Conservation (phyloP, 2,329 filamentous ascomycete species). For the Sordariomycetes sp. region DNA sequence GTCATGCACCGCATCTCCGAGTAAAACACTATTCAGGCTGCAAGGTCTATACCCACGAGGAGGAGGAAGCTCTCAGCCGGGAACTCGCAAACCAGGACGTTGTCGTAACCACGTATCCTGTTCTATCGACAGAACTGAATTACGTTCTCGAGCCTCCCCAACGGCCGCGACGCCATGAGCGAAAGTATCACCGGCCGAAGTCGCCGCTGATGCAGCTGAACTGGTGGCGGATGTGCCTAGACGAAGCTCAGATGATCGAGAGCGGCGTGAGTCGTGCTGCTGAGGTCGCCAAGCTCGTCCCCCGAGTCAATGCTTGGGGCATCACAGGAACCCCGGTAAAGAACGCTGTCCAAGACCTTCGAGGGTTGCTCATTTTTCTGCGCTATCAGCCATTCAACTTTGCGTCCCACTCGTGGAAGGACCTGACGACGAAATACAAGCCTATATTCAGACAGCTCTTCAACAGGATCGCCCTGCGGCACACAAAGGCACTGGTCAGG, state of each 20-base stretch:
- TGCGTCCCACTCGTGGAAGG: conserved; percentile 51
- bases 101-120: conserved; percentile 51
- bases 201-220: conserved; percentile 70
- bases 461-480: conserved; percentile 59
- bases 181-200: conserved; percentile 50
- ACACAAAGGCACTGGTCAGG: conserved; percentile 72
- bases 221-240: conserved; percentile 76
- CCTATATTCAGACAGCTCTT: conserved; percentile 58
- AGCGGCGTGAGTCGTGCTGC: conserved; percentile 77
- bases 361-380: conserved; percentile 71
- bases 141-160: conserved; percentile 58
- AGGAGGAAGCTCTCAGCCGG: conserved; percentile 25
- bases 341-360: conserved; percentile 63
- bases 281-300: conserved; percentile 64
- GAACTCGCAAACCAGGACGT: conserved; percentile 39
- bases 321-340: conserved; percentile 84
- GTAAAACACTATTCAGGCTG: conserved; percentile 44
- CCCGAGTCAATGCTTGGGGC: conserved; percentile 79
- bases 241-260: conserved; percentile 87
- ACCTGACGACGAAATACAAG: conserved; percentile 47
- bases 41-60: conserved; percentile 18
- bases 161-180: conserved; percentile 50
- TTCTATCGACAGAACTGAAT: conserved; percentile 70
- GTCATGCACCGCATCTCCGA: conserved; percentile 42
- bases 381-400: conserved; percentile 64